Evolutionary conservation across 2,329 filamentous ascomycete genomes (phyloP).

Genomic region (Fusarium fujikuroi): DNA sequence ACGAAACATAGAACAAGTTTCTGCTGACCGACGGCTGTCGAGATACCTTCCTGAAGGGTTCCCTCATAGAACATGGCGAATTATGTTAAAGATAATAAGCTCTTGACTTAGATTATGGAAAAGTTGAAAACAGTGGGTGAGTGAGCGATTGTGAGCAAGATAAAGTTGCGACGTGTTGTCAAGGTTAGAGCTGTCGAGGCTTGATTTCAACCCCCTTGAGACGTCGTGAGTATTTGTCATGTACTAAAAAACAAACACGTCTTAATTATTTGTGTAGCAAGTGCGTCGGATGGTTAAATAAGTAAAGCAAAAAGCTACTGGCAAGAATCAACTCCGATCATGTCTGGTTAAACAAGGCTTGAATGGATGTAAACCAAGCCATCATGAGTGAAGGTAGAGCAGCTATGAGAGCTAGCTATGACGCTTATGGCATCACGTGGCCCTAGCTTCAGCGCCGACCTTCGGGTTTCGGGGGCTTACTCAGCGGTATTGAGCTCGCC

Average conservation of each 20-base stretch:
- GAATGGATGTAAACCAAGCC: not conserved
- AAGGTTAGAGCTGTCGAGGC: conserved; percentile 40
- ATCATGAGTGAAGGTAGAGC: conserved; percentile 12
- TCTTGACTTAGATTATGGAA: not conserved
- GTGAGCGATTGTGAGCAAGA: not conserved
- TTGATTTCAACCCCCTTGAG: conserved; percentile 21
- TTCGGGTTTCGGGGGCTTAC: conserved; percentile 9
- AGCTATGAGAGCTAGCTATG: conserved; percentile 24
- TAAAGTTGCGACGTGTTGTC: conserved; percentile 7
- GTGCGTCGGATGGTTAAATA: not conserved
- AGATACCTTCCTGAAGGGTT: conserved; percentile 82
- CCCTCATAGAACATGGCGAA: conserved; percentile 81
- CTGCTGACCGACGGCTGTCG: conserved; percentile 75
- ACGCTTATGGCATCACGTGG: conserved; percentile 31
- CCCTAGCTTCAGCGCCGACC: not conserved
- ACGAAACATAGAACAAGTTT: conserved; percentile 90
- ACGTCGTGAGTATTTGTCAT: not conserved
- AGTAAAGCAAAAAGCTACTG: not conserved
- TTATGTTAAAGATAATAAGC: not conserved
- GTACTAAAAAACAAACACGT: not conserved
- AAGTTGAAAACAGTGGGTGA: not conserved
- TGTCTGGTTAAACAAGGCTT: not conserved
- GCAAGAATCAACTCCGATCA: not conserved
- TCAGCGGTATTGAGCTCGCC: conserved; percentile 19
- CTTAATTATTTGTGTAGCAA: not conserved